Evolutionary conservation across 768 basidiomycete genomes (phyloP), one percentile per base, ranked within the genome.

Genomic region (Phanerodontia chrysosporium): DNA sequence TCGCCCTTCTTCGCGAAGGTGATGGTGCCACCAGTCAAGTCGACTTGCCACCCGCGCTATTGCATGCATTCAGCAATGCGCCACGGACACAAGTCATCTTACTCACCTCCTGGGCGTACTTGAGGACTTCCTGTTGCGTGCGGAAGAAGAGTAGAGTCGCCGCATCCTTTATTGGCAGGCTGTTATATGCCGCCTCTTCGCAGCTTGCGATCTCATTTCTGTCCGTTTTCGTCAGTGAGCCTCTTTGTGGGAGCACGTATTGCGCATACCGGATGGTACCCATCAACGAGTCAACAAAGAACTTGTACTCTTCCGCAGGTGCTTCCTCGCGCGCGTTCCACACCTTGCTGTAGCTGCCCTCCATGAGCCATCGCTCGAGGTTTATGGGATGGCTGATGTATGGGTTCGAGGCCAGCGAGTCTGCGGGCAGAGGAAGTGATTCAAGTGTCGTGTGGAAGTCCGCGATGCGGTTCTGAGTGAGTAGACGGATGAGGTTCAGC

Each of bases 161-260:
- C 1, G 95, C 96, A 64, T 97, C 95, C 65, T 89, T 87, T 54
- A 98, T 70, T 0, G 95, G 95, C 39, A 99, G 77, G 60, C 89
- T 93, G 63, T 91, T 86, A 63, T 99, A 99, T 4, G 96, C 95
- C 18, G 87, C 80, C 72, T 98, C 95, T 72, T 97, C 92, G 67
- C 95, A 98, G 66, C 92, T 91, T 14, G 96, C 96, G 65, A 99
- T 99, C 77, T 99, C 96, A 67, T 91, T 93, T 66, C 96, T 98
- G 49, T 36, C 48, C 9, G 2, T 21, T 1, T 22, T 6, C 6
- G 10, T 54, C 29, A 58, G 44, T 21, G 14, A 30, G 30, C 3
- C 30, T 12, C 45, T 24, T 35, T 42, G 22, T 14, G 42, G n/a
- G 32, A 32, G 21, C 3, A 25, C 65, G 27, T 68, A 56, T 46